Percentiles rank a stretch among this genome's conserved stretches.
Conservation (phyloP, 164 flowering plant genomes). For the Protea cynaroides region DNA sequence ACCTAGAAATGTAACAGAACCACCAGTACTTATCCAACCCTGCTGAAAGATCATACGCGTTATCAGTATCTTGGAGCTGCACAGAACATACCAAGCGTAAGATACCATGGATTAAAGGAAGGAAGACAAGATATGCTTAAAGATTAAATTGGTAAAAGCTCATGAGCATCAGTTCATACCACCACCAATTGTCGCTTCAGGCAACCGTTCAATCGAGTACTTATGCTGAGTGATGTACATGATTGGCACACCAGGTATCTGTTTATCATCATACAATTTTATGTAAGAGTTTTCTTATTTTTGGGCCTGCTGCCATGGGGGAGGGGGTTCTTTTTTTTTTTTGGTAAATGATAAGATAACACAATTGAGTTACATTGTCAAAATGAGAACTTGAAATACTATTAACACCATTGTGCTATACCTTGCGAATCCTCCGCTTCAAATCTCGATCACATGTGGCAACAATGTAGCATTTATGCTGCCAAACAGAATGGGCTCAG, state of each 20-base stretch:
- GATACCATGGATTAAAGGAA: not conserved
- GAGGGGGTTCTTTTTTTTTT: too few relatives aligned
- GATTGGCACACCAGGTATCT: constrained; percentile 97
- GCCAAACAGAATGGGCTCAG: constrained; percentile 14
- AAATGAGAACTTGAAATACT: not conserved
- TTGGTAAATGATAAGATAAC: too few relatives aligned
- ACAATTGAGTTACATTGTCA: not conserved
- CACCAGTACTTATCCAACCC: not conserved
- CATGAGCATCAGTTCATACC: constrained; percentile 40
- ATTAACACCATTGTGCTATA: constrained; percentile 12
- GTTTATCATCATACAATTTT: constrained; percentile 10
- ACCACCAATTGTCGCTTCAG: constrained; percentile 98
- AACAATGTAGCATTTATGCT: constrained; percentile 94
- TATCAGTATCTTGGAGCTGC: constrained; percentile 65
- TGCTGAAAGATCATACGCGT: not conserved
- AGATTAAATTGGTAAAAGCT: not conserved
- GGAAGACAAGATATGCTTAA: not conserved
- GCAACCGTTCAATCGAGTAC: constrained; percentile 89
- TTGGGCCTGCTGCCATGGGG: too few relatives aligned
- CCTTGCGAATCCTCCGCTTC: constrained; percentile 97
- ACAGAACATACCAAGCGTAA: not conserved
- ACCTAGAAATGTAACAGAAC: not conserved
- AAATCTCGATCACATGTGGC: constrained; percentile 98
- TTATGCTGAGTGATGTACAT: constrained; percentile 85
- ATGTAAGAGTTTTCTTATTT: not conserved